Conservation (phyloP, 257 asterid genomes). For the Rubia yunnanensis region DNA sequence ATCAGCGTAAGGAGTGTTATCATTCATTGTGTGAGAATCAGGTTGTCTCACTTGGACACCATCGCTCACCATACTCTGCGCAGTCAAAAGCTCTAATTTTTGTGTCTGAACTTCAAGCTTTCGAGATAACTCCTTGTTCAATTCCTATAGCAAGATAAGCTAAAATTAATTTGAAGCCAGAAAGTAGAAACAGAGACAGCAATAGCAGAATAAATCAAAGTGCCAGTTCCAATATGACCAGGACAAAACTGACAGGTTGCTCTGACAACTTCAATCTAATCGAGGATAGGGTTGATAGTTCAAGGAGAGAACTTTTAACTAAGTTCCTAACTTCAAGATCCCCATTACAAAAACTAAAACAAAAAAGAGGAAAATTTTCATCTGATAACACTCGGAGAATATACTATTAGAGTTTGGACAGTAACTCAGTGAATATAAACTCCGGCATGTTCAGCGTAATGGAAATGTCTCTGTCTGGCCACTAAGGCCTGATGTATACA, state of each 20-base stretch:
- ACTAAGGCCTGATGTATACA: no score
- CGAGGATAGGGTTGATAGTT: no score
- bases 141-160: conserved; percentile 43
- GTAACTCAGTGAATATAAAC: no score
- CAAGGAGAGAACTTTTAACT: no score
- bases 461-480: no score
- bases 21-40: conserved; percentile 34
- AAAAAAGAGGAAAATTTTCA: no score
- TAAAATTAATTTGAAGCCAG: not conserved
- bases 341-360: no score
- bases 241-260: not conserved
- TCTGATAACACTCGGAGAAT: not conserved
- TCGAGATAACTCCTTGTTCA: conserved; percentile 70
- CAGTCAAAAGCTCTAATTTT: conserved; percentile 78
- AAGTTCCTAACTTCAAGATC: no score
- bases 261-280: not conserved
- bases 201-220: not conserved
- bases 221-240: not conserved
- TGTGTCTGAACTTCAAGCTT: conserved; percentile 96
- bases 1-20: conserved; percentile 58
- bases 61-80: conserved; percentile 74
- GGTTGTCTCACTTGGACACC: conserved; percentile 42
- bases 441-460: no score
- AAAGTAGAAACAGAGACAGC: not conserved
- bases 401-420: no score